These are phyloP conservation scores for Trichophyton mentagrophytes DNA, from an alignment of 2,329 filamentous ascomycete species.

Conservation along the genomic window DNA sequence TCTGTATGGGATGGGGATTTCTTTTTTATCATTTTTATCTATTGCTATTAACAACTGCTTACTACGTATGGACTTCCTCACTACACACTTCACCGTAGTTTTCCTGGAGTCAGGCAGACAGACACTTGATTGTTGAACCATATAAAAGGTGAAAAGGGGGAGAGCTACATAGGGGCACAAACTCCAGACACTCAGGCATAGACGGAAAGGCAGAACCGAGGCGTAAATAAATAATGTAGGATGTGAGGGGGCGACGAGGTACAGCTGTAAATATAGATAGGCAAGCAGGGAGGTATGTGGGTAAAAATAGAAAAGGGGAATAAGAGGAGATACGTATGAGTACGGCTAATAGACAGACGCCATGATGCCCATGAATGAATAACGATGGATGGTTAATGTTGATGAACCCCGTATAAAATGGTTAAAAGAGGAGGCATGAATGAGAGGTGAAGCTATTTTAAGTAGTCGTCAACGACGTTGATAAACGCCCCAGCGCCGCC, in stretches of 20 bases:
- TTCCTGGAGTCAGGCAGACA: neutral
- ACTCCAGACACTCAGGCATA: neutral
- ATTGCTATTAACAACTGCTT: no score
- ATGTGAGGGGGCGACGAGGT: neutral
- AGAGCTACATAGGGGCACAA: neutral
- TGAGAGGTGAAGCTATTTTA: conserved; percentile 37
- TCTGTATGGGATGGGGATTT: neutral
- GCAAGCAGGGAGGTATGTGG: neutral
- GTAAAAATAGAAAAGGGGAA: neutral
- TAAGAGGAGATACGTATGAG: no score
- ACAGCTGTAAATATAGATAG: neutral
- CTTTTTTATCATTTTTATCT: neutral
- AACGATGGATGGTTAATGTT: neutral
- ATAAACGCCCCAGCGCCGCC: conserved; percentile 75
- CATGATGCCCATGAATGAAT: neutral
- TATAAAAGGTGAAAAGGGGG: neutral
- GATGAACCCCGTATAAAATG: neutral
- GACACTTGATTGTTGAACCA: neutral
- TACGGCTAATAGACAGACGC: neutral
- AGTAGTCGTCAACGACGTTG: conserved; percentile 47
- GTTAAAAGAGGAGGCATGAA: neutral
- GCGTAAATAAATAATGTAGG: neutral
- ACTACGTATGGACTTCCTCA: no score
- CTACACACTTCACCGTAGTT: no score
- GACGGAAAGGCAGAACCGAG: neutral